Base-by-base conservation (phyloP, 768 basidiomycete species). In the Suillus subluteus region DNA sequence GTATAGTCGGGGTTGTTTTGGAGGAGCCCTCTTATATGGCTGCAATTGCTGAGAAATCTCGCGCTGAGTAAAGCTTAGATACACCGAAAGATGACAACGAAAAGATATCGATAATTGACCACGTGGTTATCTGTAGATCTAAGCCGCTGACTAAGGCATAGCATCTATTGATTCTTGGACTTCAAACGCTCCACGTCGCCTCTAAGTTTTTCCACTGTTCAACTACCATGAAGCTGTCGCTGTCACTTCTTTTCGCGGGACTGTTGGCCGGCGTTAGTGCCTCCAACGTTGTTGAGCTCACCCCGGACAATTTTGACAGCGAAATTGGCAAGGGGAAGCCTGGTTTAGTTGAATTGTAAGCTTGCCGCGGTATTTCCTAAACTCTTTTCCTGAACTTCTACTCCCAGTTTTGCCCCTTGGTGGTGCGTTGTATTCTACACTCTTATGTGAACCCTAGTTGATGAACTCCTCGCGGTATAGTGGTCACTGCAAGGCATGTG, bases 301-400 rank as follows among this genome's bases (percentile, higher is more conserved):
- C 76, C 56, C 83, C 91, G 0, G 82, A 83, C 68, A 93, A 91
- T 79, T 98, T 95, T 74, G 90, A 95, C 76, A 70, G 80, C 37
- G 76, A 88, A 65, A 80, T 97, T 73, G 95, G 95, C 61, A 79
- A 90, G 65, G 93, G 91, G 64, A 92, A 87, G 73, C 91, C 93
- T 64, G 94, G 90, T 72, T 83, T 96, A 41, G 93, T 97, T 32
- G 95, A 96, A 80, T 96, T 97, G 94, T 96, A 73, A 78, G 95
- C 85, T 32, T 4, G 38, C 26, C 15, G 18, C 26, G 55, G 38
- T 61, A 48, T 50, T 70, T 58, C 18, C 46, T 66, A 35, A 16
- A 38, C 23, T 38, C 32, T 23, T 63, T 38, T 48, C 67, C 68
- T 64, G 23, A 43, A 54, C 43, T 65, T 18, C 38, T 58, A 0